phyloP scores from a whole-genome alignment of 116 monocot genomes.

The Phalaenopsis hybrid region DNA sequence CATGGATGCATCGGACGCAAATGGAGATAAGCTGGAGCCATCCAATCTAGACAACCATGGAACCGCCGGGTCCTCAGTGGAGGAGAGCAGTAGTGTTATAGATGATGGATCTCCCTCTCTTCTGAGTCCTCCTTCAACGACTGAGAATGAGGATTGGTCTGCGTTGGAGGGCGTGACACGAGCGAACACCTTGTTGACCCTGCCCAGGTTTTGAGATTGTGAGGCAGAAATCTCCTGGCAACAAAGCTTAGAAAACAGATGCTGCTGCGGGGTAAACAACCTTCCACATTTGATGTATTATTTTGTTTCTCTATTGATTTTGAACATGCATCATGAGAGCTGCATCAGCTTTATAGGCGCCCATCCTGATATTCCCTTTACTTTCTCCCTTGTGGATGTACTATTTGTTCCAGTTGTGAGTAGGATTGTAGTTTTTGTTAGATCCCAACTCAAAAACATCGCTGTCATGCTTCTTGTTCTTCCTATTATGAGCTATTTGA shows the following conservation, averaged over 20 bases:
- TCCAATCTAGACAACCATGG: not conserved
- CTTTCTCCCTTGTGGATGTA: not conserved
- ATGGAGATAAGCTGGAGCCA: not conserved
- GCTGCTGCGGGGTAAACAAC: not conserved
- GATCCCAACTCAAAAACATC: conserved; percentile 12
- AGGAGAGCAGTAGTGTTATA: not conserved
- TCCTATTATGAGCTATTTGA: too few relatives aligned
- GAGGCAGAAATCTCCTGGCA: not conserved
- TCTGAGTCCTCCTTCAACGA: not conserved
- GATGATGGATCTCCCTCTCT: not conserved
- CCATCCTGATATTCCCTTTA: not conserved
- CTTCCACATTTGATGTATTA: not conserved
- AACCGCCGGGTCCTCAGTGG: not conserved
- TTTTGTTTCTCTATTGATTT: not conserved
- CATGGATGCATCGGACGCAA: not conserved
- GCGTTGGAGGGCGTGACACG: conserved; percentile 54
- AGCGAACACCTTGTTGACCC: conserved; percentile 39
- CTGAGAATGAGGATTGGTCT: conserved; percentile 17
- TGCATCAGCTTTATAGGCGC: not conserved
- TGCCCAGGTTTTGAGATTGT: conserved; percentile 35
- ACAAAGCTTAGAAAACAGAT: conserved; percentile 7
- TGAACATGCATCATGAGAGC: not conserved
- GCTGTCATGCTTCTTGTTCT: too few relatives aligned
- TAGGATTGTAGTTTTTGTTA: conserved; percentile 21
- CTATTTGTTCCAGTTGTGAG: not conserved